Evolutionary conservation across 192 early-diverging fungal genomes (phyloP), one percentile per base, ranked within the genome.

Genomic region (Coemansia sp.): DNA sequence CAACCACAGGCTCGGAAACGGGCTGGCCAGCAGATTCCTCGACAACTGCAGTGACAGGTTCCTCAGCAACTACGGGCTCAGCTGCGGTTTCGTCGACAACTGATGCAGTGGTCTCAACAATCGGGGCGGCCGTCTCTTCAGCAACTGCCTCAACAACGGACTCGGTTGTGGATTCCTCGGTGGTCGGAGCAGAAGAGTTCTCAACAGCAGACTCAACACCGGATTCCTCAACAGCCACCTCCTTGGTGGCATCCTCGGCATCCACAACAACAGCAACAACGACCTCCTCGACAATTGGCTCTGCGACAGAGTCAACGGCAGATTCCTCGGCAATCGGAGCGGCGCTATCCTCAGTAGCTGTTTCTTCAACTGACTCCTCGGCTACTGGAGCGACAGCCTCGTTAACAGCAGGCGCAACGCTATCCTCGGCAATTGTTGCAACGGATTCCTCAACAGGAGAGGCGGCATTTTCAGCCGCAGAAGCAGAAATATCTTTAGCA

Each of bases 71-170:
- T 15, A 23, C 7, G 5, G 56, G 38, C 14, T 28, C 67, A 14
- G 34, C 60, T 12, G 23, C 17, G 5, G n/a, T 12, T 6, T 55
- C 51, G 2, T 28, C 67, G 9, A 23, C 56, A 17, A 21, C 46
- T 14, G 25, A 15, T 17, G 5, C 46, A 17, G 53, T 2, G 9
- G 7, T 25, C 51, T 53, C 51, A 25, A 17, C 9, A 3, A 17
- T 10, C 23, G 21, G 36, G 25, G 28, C 37, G 36, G 9, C 9
- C 23, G 51, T 52, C 20, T 54, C 26, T 6, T 59, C 57, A 2
- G 57, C 56, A 14, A 21, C 46, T 3, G 55, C 28, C 15, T 65
- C 63, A 15, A 50, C 63, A 9, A 49, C 59, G 25, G 18, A 12
- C 40, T 15, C 11, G 0, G 15, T n/a, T 3, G 15, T 34, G 6